Evolutionary conservation across 2,329 filamentous ascomycete genomes (phyloP).

Genomic region (Leptoxyphium fumago): DNA sequence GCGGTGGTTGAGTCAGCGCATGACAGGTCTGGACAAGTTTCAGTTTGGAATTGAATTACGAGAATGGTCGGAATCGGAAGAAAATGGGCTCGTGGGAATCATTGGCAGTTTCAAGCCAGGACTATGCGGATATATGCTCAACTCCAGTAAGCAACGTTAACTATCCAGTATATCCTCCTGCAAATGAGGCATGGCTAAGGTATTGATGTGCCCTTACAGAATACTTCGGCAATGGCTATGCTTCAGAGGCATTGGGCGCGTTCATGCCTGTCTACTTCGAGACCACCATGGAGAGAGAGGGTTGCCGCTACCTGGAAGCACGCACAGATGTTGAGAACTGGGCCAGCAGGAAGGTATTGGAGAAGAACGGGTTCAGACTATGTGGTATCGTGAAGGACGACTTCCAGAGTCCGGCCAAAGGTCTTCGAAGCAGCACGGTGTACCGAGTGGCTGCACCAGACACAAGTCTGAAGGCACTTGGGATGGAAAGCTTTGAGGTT

Average conservation of each 20-base stretch:
- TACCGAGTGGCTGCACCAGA: constrained; percentile 18
- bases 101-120: constrained; percentile 28
- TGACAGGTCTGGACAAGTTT: constrained; percentile 31
- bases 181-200: not conserved
- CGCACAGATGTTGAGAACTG: constrained; percentile 36
- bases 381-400: constrained; percentile 29
- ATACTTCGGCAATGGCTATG: constrained; percentile 24
- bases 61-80: constrained; percentile 40
- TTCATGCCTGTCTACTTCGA: constrained; percentile 28
- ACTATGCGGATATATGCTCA: constrained; percentile 30
- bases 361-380: constrained; percentile 40
- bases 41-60: constrained; percentile 42
- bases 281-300: constrained; percentile 10
- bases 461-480: constrained; percentile 12
- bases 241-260: constrained; percentile 28
- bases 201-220: constrained; percentile 3
- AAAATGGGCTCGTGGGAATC: constrained; percentile 36
- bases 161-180: no score
- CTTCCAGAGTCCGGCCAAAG: constrained; percentile 23
- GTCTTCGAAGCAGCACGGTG: constrained; percentile 22
- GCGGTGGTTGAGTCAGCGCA: constrained; percentile 25
- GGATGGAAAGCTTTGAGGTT: constrained; percentile 2
- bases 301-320: constrained; percentile 27
- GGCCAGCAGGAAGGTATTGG: constrained; percentile 41
- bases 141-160: constrained; percentile 18